These are phyloP conservation scores for Bothriochloa decipiens DNA, from an alignment of 176 grass and related monocot species.

Conservation along the genomic window DNA sequence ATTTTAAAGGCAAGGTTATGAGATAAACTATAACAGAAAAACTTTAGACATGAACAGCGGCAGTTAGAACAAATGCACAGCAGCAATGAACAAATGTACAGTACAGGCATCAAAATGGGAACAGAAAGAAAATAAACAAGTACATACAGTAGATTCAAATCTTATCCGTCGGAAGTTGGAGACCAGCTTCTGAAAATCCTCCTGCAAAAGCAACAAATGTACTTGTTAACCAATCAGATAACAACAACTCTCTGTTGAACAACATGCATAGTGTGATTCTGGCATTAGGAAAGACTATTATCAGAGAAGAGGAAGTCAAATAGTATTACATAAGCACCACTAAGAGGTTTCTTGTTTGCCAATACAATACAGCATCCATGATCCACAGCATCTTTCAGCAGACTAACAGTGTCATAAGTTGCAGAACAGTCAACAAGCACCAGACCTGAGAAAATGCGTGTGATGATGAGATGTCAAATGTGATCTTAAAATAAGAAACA, in stretches of 20 bases:
- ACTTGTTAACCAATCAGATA: neutral
- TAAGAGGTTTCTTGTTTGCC: constrained; percentile 96
- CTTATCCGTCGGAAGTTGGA: constrained; percentile 69
- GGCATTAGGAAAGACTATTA: neutral
- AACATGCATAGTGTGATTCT: neutral
- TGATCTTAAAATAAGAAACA: neutral
- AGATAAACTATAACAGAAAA: neutral
- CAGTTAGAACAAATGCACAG: neutral
- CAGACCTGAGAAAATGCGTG: constrained; percentile 60
- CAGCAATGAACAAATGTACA: neutral
- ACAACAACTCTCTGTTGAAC: neutral
- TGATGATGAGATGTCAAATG: neutral
- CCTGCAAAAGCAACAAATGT: neutral
- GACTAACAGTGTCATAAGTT: constrained; percentile 59
- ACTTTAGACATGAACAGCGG: neutral
- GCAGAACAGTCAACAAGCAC: constrained; percentile 92
- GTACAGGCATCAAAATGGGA: constrained; percentile 4
- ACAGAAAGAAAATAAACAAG: neutral
- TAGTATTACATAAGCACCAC: constrained; percentile 65
- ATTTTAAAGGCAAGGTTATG: neutral
- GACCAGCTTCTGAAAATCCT: constrained; percentile 66
- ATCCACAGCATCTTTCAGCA: constrained; percentile 59
- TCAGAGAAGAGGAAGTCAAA: neutral
- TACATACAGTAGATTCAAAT: constrained; percentile 94
- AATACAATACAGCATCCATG: constrained; percentile 69